Base-by-base conservation (phyloP, 331 rosid species). In the Rhamnella rubrinervis region DNA sequence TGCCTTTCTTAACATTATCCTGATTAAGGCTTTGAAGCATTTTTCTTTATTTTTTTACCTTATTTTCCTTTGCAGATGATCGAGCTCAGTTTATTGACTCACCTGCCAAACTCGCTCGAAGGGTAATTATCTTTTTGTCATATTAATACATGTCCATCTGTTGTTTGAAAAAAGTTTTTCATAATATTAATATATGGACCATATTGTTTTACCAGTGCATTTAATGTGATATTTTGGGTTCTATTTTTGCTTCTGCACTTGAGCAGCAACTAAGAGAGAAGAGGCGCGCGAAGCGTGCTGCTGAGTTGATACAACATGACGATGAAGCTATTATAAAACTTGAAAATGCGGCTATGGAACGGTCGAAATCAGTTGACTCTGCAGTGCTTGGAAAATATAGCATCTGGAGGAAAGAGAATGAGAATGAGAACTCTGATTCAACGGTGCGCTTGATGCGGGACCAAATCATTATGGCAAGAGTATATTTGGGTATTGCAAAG, bases 341-440 rank as follows among this genome's bases (percentile, higher is more conserved):
- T 70, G 99, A 95, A 80, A 87, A 79, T 83, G 80, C 77, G 52
- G 95, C 92, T 78, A 91, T 89, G 73, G 92, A 89, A 68, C 97
- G 81, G 66, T 95, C 96, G 21, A 85, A 75, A 79, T 86, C 91
- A 66, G 96, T 89, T 71, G 96, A 87, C 81, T 87, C 93, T 44
- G 83, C 99, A 16, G 82, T 95, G 58, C 83, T 89, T 10, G 99
- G 97, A 28, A 95, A 89, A 79, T 95, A 95, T 85, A 95, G 82
- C 88, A 80, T 89, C 59, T 95, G 99, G 99, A 95, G 97, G 89
- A 95, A 80, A 83, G 96, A 95, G 83, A 79, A 71, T 63, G 96
- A 91, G 73, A 86, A 83, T 71, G 95, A 89, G 70, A 87, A 89
- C 80, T 76, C 73, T 35, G 99, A 91, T 80, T 83, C 87, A 59